phyloP scores from a whole-genome alignment of 805 yeast genomes.

The Myxozyma lipomycoides region DNA sequence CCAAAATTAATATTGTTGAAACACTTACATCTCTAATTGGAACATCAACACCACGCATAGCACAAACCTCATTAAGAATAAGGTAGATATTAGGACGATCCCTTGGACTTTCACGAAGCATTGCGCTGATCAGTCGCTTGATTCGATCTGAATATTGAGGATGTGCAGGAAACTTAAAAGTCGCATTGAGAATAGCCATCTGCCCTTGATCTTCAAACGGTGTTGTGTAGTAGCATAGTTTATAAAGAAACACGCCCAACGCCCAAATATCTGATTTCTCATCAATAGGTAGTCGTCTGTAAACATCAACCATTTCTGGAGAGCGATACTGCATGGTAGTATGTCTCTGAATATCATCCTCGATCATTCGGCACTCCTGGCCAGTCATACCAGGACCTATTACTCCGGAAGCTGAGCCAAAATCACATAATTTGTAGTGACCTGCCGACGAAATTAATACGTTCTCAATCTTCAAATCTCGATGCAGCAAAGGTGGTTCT shows the following conservation, averaged over 20 bases:
- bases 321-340: slow-evolving; percentile 95
- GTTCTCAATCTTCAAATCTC: slow-evolving; percentile 93
- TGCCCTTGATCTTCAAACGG: slow-evolving; percentile 87
- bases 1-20: neutral
- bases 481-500: slow-evolving; percentile 67
- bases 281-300: slow-evolving; percentile 77
- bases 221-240: slow-evolving; percentile 85
- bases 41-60: slow-evolving; percentile 53
- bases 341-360: slow-evolving; percentile 80
- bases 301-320: slow-evolving; percentile 93
- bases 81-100: slow-evolving; percentile 85
- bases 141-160: slow-evolving; percentile 71
- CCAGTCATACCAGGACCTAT: slow-evolving; percentile 70
- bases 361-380: slow-evolving; percentile 67
- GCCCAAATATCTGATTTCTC: slow-evolving; percentile 98
- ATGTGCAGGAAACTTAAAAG: slow-evolving; percentile 64
- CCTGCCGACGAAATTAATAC: slow-evolving; percentile 68
- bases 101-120: slow-evolving; percentile 78
- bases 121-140: slow-evolving; percentile 67
- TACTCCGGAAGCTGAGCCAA: slow-evolving; percentile 71
- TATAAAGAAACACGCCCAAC: slow-evolving; percentile 83
- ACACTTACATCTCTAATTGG: slow-evolving; percentile 40
- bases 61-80: slow-evolving; percentile 59
- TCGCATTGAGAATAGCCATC: slow-evolving; percentile 79
- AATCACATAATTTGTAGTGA: slow-evolving; percentile 82